Conservation (phyloP, 345 rosid genomes). For the Moricandia moricandioides region DNA sequence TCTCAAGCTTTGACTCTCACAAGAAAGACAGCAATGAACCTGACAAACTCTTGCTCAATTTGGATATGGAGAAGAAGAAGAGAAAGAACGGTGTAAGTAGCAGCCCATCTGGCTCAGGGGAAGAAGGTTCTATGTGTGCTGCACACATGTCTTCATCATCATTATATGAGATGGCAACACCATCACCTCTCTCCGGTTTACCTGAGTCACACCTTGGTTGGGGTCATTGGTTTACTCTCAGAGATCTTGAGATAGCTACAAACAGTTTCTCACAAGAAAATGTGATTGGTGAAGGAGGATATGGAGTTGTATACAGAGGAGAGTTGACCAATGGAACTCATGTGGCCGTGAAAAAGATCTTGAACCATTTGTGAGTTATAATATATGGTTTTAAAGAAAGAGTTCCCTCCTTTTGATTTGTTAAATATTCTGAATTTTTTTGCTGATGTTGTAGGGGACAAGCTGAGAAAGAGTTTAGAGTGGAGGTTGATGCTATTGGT, state of each 20-base stretch:
- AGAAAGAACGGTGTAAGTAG: slow-evolving; percentile 56
- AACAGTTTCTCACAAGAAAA: slow-evolving; percentile 60
- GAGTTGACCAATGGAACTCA: slow-evolving; percentile 64
- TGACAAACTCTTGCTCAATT: slow-evolving; percentile 65
- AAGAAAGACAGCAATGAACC: slow-evolving; percentile 52
- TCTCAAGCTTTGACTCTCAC: slow-evolving; percentile 59
- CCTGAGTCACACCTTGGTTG: slow-evolving; percentile 94
- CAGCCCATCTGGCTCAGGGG: slow-evolving; percentile 76
- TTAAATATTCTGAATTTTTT: neutral
- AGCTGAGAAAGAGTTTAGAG: slow-evolving; percentile 92
- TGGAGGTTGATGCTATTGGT: slow-evolving; percentile 94
- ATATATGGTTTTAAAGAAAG: neutral
- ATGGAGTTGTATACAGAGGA: slow-evolving; percentile 86
- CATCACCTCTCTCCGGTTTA: slow-evolving; percentile 77
- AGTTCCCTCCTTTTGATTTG: neutral
- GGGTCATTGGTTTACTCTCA: slow-evolving; percentile 97
- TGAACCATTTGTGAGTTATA: slow-evolving; percentile 72
- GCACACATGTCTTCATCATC: slow-evolving; percentile 67
- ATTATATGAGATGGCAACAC: slow-evolving; percentile 52
- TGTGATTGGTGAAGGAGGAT: slow-evolving; percentile 63
- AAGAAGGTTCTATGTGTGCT: slow-evolving; percentile 58
- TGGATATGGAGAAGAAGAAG: slow-evolving; percentile 64
- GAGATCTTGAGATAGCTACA: slow-evolving; percentile 82
- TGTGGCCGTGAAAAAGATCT: slow-evolving; percentile 90
- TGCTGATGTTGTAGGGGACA: slow-evolving; percentile 60